These are phyloP conservation scores for Teratosphaeria nubilosa DNA, from an alignment of 2,329 filamentous ascomycete genomes.

Conservation along the genomic window DNA sequence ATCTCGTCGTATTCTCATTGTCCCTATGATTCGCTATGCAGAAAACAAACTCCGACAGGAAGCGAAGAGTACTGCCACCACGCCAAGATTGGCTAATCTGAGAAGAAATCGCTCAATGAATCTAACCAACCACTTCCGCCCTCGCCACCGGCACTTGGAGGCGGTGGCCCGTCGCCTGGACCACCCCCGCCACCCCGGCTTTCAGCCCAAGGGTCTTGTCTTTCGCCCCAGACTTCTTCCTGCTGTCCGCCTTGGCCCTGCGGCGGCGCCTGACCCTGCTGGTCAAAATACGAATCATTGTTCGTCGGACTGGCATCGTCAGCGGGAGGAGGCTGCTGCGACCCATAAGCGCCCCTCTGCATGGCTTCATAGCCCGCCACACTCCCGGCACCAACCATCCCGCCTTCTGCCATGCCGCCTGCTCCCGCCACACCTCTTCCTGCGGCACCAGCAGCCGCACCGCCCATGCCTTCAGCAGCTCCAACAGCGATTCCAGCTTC, in stretches of 20 bases:
- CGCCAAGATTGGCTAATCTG: not conserved
- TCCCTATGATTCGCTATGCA: not conserved
- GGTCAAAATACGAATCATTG: slow-evolving; percentile 14
- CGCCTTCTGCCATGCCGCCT: slow-evolving; percentile 23
- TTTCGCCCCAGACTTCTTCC: slow-evolving; percentile 6
- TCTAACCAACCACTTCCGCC: slow-evolving; percentile 21
- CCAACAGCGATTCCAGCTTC: slow-evolving; percentile 30
- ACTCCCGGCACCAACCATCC: slow-evolving; percentile 43
- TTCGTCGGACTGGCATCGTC: slow-evolving; percentile 26
- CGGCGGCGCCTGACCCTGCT: slow-evolving; percentile 1
- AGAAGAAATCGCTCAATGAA: slow-evolving; percentile 14
- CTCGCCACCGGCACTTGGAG: slow-evolving; percentile 20
- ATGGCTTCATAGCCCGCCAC: slow-evolving; percentile 56
- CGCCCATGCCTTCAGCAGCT: slow-evolving; percentile 26
- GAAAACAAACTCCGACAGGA: not conserved
- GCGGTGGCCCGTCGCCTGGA: slow-evolving; percentile 24
- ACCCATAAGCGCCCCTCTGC: slow-evolving; percentile 39
- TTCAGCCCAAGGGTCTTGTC: slow-evolving; percentile 7
- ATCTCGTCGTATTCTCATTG: not conserved
- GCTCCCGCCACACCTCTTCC: slow-evolving; percentile 30
- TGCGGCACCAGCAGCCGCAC: slow-evolving; percentile 5
- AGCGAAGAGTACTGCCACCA: not conserved
- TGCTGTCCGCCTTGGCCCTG: slow-evolving; percentile 1
- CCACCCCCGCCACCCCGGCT: slow-evolving; percentile 21
- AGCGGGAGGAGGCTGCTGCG: slow-evolving; percentile 1